Conservation (phyloP, 495 filamentous ascomycete species). For the Podospora pseudopauciseta region DNA sequence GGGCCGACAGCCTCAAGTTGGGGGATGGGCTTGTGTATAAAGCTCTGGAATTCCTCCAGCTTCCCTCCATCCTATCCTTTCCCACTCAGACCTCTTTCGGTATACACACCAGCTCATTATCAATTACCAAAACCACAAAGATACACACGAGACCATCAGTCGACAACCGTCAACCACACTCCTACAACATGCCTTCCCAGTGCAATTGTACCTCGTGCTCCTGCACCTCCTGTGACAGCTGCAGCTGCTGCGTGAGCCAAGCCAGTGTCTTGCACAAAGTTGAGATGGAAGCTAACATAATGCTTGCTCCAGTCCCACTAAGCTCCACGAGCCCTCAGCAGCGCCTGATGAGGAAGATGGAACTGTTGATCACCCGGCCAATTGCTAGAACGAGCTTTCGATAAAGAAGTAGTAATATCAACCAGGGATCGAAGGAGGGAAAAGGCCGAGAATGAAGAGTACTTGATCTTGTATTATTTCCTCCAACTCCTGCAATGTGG, state of each 20-base stretch:
- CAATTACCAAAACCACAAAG: neutral
- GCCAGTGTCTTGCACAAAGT: neutral
- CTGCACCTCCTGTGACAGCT: conserved; percentile 24
- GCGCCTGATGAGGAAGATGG: neutral
- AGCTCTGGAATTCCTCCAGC: neutral
- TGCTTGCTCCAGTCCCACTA: neutral
- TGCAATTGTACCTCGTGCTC: conserved; percentile 29
- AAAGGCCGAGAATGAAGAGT: neutral
- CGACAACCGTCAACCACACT: neutral
- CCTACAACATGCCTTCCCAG: conserved; percentile 19
- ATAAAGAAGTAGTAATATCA: neutral
- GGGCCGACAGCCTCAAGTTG: neutral
- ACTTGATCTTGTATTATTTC: neutral
- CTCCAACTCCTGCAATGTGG: neutral
- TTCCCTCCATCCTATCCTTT: neutral
- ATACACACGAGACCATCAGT: neutral
- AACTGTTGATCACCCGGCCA: neutral
- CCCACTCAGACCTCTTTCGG: neutral
- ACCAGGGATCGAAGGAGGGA: neutral
- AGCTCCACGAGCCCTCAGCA: neutral
- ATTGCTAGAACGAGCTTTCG: neutral
- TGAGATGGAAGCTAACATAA: neutral
- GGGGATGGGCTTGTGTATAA: neutral
- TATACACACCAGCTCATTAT: neutral
- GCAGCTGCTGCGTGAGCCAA: conserved; percentile 29